phyloP scores from a whole-genome alignment of 768 basidiomycete species.

The Leucocoprinus sp. region DNA sequence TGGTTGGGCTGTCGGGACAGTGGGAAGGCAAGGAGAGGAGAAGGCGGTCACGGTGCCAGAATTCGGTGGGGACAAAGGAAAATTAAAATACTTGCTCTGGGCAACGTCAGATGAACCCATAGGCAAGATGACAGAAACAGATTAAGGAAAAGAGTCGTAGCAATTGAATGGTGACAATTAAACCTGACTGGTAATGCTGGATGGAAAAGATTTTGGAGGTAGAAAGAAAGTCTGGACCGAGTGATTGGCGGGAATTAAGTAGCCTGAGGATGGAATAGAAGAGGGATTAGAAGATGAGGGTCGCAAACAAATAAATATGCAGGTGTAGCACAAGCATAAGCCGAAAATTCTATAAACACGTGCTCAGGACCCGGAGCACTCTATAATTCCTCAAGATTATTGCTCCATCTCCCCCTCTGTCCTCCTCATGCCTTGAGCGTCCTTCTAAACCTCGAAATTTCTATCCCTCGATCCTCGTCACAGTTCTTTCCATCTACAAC shows the following conservation, averaged over 20 bases:
- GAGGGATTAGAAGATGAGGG: not conserved
- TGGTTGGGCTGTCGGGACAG: conserved; percentile 19
- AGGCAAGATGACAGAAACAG: not conserved
- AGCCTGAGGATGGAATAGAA: not conserved
- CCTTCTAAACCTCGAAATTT: not conserved
- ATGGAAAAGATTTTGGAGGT: too few relatives aligned
- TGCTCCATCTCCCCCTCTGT: not conserved
- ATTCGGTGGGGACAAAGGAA: conserved; percentile 40
- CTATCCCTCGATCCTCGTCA: too few relatives aligned
- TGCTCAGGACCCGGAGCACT: conserved; percentile 11
- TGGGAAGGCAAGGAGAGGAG: conserved; percentile 28
- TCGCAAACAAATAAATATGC: conserved; percentile 4
- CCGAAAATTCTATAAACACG: conserved; percentile 4
- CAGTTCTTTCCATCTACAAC: too few relatives aligned
- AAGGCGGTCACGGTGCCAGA: conserved; percentile 32
- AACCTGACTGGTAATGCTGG: too few relatives aligned
- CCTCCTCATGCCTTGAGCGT: not conserved
- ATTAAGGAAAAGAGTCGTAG: conserved; percentile 1
- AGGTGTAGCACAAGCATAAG: conserved; percentile 9
- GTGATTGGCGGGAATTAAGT: not conserved
- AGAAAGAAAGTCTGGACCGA: not conserved
- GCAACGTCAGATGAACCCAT: conserved; percentile 20
- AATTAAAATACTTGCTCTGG: conserved; percentile 25
- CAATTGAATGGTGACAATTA: not conserved
- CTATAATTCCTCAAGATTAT: not conserved